Evolutionary conservation across 2,329 filamentous ascomycete species (phyloP).

Genomic region (Arthrobotrys musiformis): DNA sequence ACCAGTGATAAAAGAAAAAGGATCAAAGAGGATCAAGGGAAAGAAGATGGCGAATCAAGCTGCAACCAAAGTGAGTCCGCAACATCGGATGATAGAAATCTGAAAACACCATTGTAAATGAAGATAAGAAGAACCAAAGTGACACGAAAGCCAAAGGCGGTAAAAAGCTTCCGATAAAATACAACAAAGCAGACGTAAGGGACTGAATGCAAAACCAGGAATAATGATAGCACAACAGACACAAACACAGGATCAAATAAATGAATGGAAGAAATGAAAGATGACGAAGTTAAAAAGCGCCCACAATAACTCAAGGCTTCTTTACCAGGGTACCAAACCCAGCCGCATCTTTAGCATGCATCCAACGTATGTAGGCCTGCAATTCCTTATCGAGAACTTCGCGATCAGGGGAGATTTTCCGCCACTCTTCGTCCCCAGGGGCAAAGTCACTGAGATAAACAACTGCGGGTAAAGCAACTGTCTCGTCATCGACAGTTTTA

Average conservation of each 20-base stretch:
- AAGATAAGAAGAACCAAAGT: background rate
- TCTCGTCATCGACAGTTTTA: background rate
- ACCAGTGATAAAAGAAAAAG: background rate
- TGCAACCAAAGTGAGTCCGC: background rate
- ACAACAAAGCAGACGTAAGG: background rate
- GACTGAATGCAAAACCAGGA: background rate
- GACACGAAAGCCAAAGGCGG: background rate
- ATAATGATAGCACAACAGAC: background rate
- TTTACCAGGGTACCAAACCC: constrained; percentile 20
- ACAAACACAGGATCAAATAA: background rate
- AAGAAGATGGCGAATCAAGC: background rate
- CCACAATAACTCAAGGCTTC: background rate
- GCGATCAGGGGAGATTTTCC: constrained; percentile 38
- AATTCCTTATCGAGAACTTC: constrained; percentile 48
- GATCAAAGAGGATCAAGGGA: background rate
- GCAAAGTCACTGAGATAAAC: constrained; percentile 30
- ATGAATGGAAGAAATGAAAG: background rate
- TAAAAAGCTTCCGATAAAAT: background rate
- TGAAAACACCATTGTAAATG: too few species aligned
- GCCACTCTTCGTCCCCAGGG: constrained; percentile 54
- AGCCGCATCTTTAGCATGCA: constrained; percentile 49
- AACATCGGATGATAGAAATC: too few species aligned
- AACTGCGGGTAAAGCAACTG: background rate
- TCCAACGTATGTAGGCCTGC: constrained; percentile 50
- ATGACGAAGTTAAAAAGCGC: background rate